phyloP scores from a whole-genome alignment of 371 early-diverging fungal species.

The Zychaea mexicana region DNA sequence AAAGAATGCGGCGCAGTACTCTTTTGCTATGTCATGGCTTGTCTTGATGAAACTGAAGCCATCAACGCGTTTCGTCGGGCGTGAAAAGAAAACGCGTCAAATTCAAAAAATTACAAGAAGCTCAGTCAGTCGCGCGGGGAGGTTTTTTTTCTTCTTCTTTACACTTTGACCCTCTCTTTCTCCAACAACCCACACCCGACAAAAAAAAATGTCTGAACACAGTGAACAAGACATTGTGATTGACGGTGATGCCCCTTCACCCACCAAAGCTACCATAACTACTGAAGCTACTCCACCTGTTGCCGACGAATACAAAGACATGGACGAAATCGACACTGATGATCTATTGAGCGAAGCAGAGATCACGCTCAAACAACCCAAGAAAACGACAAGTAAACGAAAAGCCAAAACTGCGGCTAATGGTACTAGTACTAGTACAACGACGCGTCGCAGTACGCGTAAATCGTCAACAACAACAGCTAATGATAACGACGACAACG shows the following conservation, averaged over 20 bases:
- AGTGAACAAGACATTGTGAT: conserved; percentile 19
- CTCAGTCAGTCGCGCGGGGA: no score
- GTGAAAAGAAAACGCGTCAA: no score
- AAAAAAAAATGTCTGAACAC: conserved; percentile 16
- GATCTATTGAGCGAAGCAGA: conserved; percentile 30
- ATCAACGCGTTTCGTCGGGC: no score
- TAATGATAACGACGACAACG: conserved; percentile 1
- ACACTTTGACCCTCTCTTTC: no score
- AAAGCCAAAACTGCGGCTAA: conserved; percentile 4
- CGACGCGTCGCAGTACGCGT: background rate
- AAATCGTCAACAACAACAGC: conserved; percentile 4
- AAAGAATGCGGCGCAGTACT: no score
- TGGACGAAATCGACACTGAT: conserved; percentile 30
- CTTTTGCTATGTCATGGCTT: no score
- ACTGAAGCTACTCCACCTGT: no score
- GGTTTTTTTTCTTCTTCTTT: no score
- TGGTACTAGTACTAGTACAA: background rate
- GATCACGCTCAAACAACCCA: conserved; percentile 4
- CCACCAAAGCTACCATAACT: background rate
- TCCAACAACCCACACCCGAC: no score
- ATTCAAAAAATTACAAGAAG: no score
- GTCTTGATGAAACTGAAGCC: no score
- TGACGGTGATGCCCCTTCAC: conserved; percentile 12
- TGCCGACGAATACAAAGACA: conserved; percentile 17
- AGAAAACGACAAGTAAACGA: conserved; percentile 1